Base-by-base conservation (phyloP, 2,329 filamentous ascomycete genomes). In the Fusarium transvaalense region DNA sequence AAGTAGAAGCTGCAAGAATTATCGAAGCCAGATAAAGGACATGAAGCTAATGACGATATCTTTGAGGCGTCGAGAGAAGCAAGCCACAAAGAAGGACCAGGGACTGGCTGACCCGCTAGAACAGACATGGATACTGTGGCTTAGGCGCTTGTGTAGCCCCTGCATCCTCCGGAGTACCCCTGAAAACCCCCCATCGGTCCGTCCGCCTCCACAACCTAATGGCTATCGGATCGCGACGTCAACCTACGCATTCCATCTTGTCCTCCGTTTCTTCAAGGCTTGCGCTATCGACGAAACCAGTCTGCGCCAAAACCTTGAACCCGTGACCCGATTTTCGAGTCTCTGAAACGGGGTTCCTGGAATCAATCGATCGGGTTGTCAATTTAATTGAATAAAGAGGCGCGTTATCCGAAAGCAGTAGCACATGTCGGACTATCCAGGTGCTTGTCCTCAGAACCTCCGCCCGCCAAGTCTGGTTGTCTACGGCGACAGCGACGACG, bases 391-490 rank as follows among this genome's bases (percentile, higher is more conserved):
- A 52, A 66, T 51, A 38, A 51, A 52, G 56, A 67, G 68, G 62
- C 63, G 39, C 46, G 67, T 45, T 64, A 52, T 56, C 64, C 59
- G 57, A 54, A 69, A 69, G 29, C 66, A 69, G 66, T 48, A 61
- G 43, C 68, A 70, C 60, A 70, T 70, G 68, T 70, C 64, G 61
- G 59, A 57, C 51, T 53, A 68, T 73, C 67, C 56, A 61, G 62
- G 65, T 71, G 55, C 58, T 64, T 61, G 63, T 61, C 55, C 69
- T 61, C 65, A 63, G 52, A 67, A 69, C 54, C 56, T 64, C 66
- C 61, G 63, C 61, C 73, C 73, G 50, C 72, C 73, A 56, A 74
- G 71, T 68, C 58, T 75, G 55, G 65, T 75, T 38, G 59, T 74
- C 41, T 64, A 71, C 43, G 66, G 58, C 56, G 63, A 74, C 41